Evolutionary conservation across 768 basidiomycete species (phyloP).

Genomic region (Gloeophyllum trabeum): DNA sequence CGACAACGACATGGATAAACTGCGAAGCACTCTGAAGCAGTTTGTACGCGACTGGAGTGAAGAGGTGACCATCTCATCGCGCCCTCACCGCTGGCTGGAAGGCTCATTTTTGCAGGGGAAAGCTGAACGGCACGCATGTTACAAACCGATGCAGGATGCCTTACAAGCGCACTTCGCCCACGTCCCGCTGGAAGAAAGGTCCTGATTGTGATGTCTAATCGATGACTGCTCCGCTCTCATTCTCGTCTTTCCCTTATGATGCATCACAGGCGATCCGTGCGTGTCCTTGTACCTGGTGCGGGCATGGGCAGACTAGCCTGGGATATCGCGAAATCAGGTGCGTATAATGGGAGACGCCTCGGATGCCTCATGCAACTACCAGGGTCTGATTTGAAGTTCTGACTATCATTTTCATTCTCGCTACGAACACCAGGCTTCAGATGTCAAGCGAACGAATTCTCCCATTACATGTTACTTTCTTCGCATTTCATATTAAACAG

Average conservation of each 20-base stretch:
- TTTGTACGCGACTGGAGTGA: constrained; percentile 90
- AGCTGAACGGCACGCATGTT: constrained; percentile 67
- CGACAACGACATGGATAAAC: constrained; percentile 81
- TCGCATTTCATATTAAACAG: constrained; percentile 84
- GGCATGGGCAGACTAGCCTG: constrained; percentile 84
- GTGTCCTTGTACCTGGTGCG: constrained; percentile 84
- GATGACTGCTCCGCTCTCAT: neutral
- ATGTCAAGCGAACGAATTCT: constrained; percentile 93
- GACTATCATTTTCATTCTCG: no score
- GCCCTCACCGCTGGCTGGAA: neutral
- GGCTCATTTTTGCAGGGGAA: constrained; percentile 39
- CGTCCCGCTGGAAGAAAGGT: constrained; percentile 45
- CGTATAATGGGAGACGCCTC: constrained; percentile 7
- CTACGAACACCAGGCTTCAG: constrained; percentile 50
- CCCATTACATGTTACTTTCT: constrained; percentile 86
- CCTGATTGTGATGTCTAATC: neutral
- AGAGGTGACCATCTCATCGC: constrained; percentile 34
- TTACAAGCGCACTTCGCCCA: constrained; percentile 53
- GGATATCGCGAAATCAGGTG: constrained; percentile 78
- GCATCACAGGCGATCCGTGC: constrained; percentile 40
- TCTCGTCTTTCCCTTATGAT: neutral
- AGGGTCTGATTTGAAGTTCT: no score
- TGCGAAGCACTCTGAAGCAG: constrained; percentile 86
- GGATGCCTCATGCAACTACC: neutral
- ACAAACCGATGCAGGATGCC: constrained; percentile 72